Percentiles rank a stretch among this genome's conserved stretches.
These are phyloP conservation scores for Verticillium alfalfae DNA, from an alignment of 2,329 filamentous ascomycete species.

Conservation along the genomic window DNA sequence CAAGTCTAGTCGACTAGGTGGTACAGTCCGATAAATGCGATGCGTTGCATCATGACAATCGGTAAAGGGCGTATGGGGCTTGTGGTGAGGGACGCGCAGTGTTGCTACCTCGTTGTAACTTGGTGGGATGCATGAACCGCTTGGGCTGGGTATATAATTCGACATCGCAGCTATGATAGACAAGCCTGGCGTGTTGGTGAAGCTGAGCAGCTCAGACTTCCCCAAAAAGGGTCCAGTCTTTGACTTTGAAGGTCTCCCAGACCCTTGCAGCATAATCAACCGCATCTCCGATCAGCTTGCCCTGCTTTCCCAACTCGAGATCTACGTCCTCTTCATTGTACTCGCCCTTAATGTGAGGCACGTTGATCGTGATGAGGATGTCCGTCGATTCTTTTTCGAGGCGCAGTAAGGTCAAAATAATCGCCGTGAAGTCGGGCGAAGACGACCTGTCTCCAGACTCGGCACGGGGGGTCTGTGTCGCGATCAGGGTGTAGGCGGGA, in stretches of 20 bases:
- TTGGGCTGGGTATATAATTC: neutral
- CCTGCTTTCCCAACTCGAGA: slow-evolving; percentile 58
- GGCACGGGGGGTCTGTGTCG: slow-evolving; percentile 48
- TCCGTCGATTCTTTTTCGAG: slow-evolving; percentile 73
- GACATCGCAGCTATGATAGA: neutral
- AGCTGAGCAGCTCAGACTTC: slow-evolving; percentile 21
- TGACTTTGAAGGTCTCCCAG: slow-evolving; percentile 69
- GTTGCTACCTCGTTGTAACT: no score
- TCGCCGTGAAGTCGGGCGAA: slow-evolving; percentile 61
- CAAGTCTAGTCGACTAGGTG: neutral
- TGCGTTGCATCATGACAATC: no score
- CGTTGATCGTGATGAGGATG: slow-evolving; percentile 79
- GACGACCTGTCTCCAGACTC: slow-evolving; percentile 26
- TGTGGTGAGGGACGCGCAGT: no score
- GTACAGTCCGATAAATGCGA: neutral
- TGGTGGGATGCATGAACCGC: neutral
- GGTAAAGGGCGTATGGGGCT: no score
- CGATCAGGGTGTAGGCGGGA: slow-evolving; percentile 65
- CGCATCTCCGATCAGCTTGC: slow-evolving; percentile 61
- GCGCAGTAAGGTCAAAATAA: slow-evolving; percentile 72
- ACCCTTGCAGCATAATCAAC: slow-evolving; percentile 64
- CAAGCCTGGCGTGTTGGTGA: neutral
- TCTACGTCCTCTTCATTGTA: slow-evolving; percentile 70
- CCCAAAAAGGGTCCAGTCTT: slow-evolving; percentile 73
- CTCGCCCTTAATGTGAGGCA: slow-evolving; percentile 73